A percentile compares a stretch with the other conserved stretches of the same genome.
phyloP scores from a whole-genome alignment of 129 eudicot species.

The Artemisia tridentata region DNA sequence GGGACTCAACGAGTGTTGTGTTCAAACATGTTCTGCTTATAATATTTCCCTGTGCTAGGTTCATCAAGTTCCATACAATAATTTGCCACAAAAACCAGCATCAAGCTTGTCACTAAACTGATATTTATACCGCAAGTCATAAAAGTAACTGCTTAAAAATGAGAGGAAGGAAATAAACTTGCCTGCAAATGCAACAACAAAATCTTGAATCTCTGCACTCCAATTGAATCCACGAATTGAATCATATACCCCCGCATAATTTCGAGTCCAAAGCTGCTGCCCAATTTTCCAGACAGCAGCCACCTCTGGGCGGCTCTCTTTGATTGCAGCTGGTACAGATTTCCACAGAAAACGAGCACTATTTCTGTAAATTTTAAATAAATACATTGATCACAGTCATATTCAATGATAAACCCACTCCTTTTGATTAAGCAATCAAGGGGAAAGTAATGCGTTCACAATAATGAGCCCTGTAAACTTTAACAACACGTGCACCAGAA shows the following conservation, averaged over 20 bases:
- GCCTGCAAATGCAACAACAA: conserved; percentile 77
- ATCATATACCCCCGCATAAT: conserved; percentile 77
- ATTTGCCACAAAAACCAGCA: conserved; percentile 11
- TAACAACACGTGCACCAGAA: no score
- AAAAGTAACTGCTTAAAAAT: background rate
- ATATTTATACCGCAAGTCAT: background rate
- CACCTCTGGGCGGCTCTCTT: conserved; percentile 75
- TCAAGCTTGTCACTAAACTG: conserved; percentile 15
- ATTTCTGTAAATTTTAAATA: conserved; percentile 47
- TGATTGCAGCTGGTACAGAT: conserved; percentile 47
- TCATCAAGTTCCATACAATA: conserved; percentile 3
- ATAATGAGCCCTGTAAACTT: no score
- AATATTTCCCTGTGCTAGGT: background rate
- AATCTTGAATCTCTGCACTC: conserved; percentile 66
- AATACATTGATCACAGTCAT: conserved; percentile 2
- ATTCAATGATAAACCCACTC: conserved; percentile 1
- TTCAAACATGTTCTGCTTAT: background rate
- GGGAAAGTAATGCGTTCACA: no score
- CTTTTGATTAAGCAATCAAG: background rate
- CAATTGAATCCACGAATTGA: conserved; percentile 71
- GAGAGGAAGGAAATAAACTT: conserved; percentile 24
- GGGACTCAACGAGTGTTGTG: background rate
- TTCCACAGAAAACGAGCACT: conserved; percentile 97
- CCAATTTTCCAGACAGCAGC: conserved; percentile 83
- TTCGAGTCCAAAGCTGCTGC: conserved; percentile 81